phyloP scores from a whole-genome alignment of 1,284 basidiomycete genomes.

The Cryptococcus hybrid region DNA sequence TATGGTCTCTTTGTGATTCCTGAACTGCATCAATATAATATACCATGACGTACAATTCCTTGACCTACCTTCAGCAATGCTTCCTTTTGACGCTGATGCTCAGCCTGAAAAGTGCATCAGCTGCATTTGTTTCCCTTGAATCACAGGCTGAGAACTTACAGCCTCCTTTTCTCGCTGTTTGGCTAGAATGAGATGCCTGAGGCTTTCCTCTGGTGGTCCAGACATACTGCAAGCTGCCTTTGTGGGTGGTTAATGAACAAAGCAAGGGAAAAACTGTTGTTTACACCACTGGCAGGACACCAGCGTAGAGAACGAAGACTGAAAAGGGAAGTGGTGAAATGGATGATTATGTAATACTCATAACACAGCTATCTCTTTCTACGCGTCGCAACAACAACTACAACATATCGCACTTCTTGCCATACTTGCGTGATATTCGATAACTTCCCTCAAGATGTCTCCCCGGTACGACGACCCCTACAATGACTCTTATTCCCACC shows the following conservation, averaged over 20 bases:
- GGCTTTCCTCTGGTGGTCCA: slow-evolving; percentile 27
- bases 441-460: not conserved
- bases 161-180: slow-evolving; percentile 38
- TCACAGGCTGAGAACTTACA: slow-evolving; percentile 14
- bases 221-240: slow-evolving; percentile 4
- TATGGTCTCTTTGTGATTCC: slow-evolving; percentile 62
- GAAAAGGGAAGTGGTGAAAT: too few species aligned
- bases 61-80: slow-evolving; percentile 29
- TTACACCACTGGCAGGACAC: too few species aligned
- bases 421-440: not conserved
- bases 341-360: too few species aligned
- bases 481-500: slow-evolving; percentile 10
- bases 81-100: slow-evolving; percentile 35
- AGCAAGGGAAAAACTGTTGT: too few species aligned
- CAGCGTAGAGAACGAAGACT: too few species aligned
- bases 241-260: too few species aligned
- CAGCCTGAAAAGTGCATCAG: slow-evolving; percentile 21
- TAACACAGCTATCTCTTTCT: too few species aligned
- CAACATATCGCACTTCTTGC: not conserved
- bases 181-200: slow-evolving; percentile 19
- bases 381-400: too few species aligned
- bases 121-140: too few species aligned
- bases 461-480: slow-evolving; percentile 7
- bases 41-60: not conserved
- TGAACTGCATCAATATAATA: slow-evolving; percentile 5